Percentiles rank a stretch among this genome's conserved stretches.
Evolutionary conservation across 768 basidiomycete genomes (phyloP).

Genomic region (Pisolithus microcarpus): DNA sequence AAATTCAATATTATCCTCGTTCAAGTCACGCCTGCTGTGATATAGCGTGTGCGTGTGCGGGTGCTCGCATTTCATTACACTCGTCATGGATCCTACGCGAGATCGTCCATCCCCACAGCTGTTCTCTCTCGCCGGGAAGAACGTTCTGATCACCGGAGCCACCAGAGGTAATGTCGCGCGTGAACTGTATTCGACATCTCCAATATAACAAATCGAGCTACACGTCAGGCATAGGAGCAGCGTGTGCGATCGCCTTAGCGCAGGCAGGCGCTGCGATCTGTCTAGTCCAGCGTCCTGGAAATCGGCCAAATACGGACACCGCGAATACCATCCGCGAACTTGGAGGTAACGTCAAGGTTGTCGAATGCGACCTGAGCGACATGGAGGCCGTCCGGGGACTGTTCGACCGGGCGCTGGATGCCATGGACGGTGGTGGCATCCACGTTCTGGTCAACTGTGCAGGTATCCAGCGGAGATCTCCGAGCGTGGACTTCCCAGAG

Average conservation of each 20-base stretch:
- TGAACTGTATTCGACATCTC: slow-evolving; percentile 4
- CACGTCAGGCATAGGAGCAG: slow-evolving; percentile 44
- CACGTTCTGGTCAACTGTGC: slow-evolving; percentile 68
- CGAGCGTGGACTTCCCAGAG: slow-evolving; percentile 60
- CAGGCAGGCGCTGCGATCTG: slow-evolving; percentile 48
- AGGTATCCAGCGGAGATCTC: slow-evolving; percentile 52
- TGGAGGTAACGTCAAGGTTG: slow-evolving; percentile 33
- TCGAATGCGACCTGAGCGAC: slow-evolving; percentile 53
- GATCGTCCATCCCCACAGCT: slow-evolving; percentile 43
- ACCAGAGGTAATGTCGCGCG: slow-evolving; percentile 52
- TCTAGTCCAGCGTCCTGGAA: slow-evolving; percentile 38
- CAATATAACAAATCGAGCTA: slow-evolving; percentile 11
- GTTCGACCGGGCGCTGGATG: slow-evolving; percentile 41
- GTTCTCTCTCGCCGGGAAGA: slow-evolving; percentile 61
- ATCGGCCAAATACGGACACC: slow-evolving; percentile 30
- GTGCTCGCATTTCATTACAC: too few relatives aligned
- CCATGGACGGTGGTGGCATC: slow-evolving; percentile 44
- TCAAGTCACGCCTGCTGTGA: background rate
- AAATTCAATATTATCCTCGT: slow-evolving; percentile 9
- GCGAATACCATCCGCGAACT: slow-evolving; percentile 30
- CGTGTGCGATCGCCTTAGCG: slow-evolving; percentile 48
- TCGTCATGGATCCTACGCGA: slow-evolving; percentile 49
- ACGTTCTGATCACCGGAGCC: slow-evolving; percentile 74
- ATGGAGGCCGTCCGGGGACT: slow-evolving; percentile 42
- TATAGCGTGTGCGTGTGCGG: background rate